These are phyloP conservation scores for Pseudoscleropodium purum DNA, from an alignment of 225 moss, liverwort and hornwort species.

Conservation along the genomic window DNA sequence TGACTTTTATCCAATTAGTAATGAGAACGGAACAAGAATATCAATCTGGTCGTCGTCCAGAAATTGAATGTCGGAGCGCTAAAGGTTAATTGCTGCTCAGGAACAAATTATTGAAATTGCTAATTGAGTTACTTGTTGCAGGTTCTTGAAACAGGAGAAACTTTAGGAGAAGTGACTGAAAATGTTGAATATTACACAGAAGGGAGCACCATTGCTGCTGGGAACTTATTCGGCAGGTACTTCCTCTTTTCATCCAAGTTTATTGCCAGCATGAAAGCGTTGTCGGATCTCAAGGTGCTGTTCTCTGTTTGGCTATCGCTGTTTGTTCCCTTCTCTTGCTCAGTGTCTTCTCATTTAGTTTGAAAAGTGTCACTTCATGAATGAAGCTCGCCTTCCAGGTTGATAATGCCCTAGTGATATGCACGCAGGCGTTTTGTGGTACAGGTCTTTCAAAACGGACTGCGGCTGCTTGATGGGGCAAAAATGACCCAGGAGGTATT, in stretches of 20 bases:
- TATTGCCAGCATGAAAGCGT: not conserved
- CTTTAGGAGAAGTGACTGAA: slow-evolving; percentile 88
- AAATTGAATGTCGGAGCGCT: no score
- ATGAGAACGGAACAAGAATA: no score
- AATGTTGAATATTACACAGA: slow-evolving; percentile 80
- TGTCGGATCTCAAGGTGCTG: not conserved
- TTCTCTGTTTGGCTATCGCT: not conserved
- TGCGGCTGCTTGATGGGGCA: slow-evolving; percentile 83
- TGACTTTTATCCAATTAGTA: no score
- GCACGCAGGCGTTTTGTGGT: slow-evolving; percentile 64
- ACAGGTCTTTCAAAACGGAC: slow-evolving; percentile 70
- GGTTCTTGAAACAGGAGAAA: slow-evolving; percentile 89
- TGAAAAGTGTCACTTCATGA: not conserved
- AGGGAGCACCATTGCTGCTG: slow-evolving; percentile 76
- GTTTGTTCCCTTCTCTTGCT: not conserved
- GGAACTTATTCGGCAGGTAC: slow-evolving; percentile 80
- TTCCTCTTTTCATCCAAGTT: no score
- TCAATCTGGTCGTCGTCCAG: no score
- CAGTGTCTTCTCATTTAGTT: not conserved
- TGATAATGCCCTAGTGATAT: not conserved
- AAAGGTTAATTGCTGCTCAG: not conserved
- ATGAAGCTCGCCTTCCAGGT: not conserved
- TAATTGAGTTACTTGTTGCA: slow-evolving; percentile 10
- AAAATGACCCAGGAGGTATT: slow-evolving; percentile 68
- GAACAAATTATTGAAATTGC: not conserved